These are phyloP conservation scores for Salisapilia sapeloensis DNA, from an alignment of 352 stramenopile genomes.

Conservation along the genomic window DNA sequence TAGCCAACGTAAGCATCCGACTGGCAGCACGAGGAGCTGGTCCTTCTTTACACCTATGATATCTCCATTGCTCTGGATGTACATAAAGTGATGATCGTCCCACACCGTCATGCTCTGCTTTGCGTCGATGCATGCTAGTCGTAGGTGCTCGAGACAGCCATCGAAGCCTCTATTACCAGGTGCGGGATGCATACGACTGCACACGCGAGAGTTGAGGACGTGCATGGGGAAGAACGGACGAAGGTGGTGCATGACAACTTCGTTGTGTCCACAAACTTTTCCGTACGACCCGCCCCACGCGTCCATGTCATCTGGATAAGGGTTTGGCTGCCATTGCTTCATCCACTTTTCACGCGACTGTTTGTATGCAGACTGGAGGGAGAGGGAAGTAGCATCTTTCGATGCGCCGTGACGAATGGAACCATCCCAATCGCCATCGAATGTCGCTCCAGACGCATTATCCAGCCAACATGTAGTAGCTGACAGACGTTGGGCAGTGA, in stretches of 20 bases:
- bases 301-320: conserved; percentile 36
- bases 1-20: conserved; percentile 41
- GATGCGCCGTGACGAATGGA: conserved; percentile 46
- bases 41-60: conserved; percentile 49
- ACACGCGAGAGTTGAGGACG: conserved; percentile 80
- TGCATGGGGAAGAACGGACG: conserved; percentile 76
- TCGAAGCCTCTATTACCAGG: conserved; percentile 81
- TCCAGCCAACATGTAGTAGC: conserved; percentile 80
- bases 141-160: conserved; percentile 77
- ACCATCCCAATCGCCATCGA: conserved; percentile 55
- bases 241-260: conserved; percentile 76
- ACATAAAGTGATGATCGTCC: conserved; percentile 70
- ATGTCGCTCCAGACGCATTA: conserved; percentile 12
- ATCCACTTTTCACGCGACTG: conserved; percentile 6
- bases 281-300: conserved; percentile 72
- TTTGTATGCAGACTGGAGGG: conserved; percentile 18
- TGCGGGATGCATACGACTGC: conserved; percentile 52
- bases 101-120: conserved; percentile 55
- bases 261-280: conserved; percentile 82
- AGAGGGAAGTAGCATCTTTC: conserved; percentile 52
- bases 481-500: conserved; percentile 36
- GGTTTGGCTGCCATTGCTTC: conserved; percentile 52
- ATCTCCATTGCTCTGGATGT: conserved; percentile 20
- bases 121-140: conserved; percentile 27
- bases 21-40: conserved; percentile 35